These are phyloP conservation scores for Fusarium dlaminii DNA, from an alignment of 2,329 filamentous ascomycete genomes.

Conservation along the genomic window DNA sequence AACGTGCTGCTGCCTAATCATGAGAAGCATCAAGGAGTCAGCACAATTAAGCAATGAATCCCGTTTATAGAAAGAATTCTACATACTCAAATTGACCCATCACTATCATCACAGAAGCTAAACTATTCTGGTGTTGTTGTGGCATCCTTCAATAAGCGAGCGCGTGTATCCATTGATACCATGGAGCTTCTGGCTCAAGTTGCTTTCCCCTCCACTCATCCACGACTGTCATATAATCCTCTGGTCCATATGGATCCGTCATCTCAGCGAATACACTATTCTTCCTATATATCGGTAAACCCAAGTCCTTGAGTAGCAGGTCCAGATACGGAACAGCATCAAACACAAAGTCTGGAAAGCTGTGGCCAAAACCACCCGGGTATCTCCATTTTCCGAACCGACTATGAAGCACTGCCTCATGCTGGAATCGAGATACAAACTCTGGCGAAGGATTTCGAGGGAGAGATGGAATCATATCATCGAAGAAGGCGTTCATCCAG, in stretches of 20 bases:
- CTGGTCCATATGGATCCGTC: constrained; percentile 65
- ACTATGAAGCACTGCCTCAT: constrained; percentile 70
- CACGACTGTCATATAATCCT: constrained; percentile 65
- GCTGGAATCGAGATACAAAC: constrained; percentile 55
- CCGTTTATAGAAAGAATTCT: not conserved
- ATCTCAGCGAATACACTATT: constrained; percentile 61
- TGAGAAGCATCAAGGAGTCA: constrained; percentile 3
- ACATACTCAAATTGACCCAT: not conserved
- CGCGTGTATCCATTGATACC: not conserved
- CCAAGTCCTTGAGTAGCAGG: constrained; percentile 72
- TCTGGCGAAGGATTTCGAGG: constrained; percentile 25
- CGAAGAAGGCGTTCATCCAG: constrained; percentile 73
- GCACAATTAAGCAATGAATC: not conserved
- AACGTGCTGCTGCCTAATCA: constrained; percentile 20
- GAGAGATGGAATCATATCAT: constrained; percentile 40
- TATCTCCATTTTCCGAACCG: constrained; percentile 78
- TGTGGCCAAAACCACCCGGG: constrained; percentile 70
- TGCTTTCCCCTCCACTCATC: constrained; percentile 58
- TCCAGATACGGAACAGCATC: constrained; percentile 80
- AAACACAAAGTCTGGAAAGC: constrained; percentile 77
- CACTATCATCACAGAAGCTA: not conserved
- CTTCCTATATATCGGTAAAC: constrained; percentile 66
- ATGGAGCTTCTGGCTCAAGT: not conserved
- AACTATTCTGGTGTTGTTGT: not conserved
- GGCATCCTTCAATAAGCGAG: not conserved